Conservation (phyloP, 805 yeast species). For the Lachancea waltii region DNA sequence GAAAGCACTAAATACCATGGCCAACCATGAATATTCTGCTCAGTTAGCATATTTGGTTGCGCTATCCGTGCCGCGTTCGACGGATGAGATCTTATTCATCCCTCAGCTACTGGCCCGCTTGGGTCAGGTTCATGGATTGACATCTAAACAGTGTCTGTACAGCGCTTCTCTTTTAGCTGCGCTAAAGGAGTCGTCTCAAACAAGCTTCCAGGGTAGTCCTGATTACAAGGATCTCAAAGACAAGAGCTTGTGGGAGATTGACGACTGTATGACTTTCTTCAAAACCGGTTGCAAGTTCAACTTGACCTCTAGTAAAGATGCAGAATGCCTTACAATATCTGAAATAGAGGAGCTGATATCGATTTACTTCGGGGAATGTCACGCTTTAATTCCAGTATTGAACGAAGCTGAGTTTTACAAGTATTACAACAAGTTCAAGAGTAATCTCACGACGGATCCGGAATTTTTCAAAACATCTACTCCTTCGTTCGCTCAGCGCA, state of each 20-base stretch:
- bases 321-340: constrained; percentile 11
- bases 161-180: constrained; percentile 69
- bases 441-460: constrained; percentile 2
- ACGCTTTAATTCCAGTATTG: constrained; percentile 58
- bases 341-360: constrained; percentile 60
- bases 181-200: constrained; percentile 47
- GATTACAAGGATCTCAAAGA: constrained; percentile 15
- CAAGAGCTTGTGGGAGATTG: constrained; percentile 26
- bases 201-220: constrained; percentile 7
- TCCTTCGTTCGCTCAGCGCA: constrained; percentile 14
- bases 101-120: constrained; percentile 66
- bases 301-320: constrained; percentile 6
- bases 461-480: constrained; percentile 11
- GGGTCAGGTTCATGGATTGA: constrained; percentile 65
- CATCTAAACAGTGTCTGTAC: constrained; percentile 60
- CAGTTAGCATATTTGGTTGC: constrained; percentile 57
- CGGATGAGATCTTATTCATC: constrained; percentile 70
- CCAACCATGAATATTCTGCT: constrained; percentile 40
- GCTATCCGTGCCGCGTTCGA: constrained; percentile 65
- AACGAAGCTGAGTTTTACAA: constrained; percentile 62
- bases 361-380: constrained; percentile 74
- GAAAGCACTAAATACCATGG: constrained; percentile 54
- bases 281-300: constrained; percentile 20
- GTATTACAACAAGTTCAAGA: constrained; percentile 38
- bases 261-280: constrained; percentile 23